Evolutionary conservation across 805 yeast species (phyloP).

Genomic region (Lipomyces kockii): DNA sequence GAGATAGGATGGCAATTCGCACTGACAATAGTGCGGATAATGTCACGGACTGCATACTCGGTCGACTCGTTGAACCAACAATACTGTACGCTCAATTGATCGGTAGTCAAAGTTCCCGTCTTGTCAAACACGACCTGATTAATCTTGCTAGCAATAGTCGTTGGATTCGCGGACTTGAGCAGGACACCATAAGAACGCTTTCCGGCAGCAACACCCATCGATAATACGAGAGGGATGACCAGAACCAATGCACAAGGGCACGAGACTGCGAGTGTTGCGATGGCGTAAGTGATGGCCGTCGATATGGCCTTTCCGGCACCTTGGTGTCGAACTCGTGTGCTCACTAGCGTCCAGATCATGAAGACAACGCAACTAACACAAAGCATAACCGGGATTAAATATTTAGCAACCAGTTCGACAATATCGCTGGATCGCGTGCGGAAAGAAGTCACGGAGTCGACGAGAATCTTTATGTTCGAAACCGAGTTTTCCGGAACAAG

Average conservation of each 20-base stretch:
- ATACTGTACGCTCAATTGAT: constrained; percentile 10
- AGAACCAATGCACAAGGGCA: constrained; percentile 39
- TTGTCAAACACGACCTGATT: constrained; percentile 35
- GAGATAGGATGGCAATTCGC: constrained; percentile 29
- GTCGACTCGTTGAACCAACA: constrained; percentile 15
- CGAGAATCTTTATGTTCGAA: constrained; percentile 69
- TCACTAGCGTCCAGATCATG: constrained; percentile 66
- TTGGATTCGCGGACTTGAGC: constrained; percentile 28
- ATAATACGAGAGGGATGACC: constrained; percentile 34
- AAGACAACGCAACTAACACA: constrained; percentile 59
- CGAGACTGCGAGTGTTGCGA: constrained; percentile 26
- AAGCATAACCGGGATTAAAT: constrained; percentile 72
- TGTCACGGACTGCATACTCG: constrained; percentile 2
- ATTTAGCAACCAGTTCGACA: constrained; percentile 69
- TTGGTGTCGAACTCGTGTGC: constrained; percentile 59
- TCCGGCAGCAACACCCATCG: constrained; percentile 37
- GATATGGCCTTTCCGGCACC: constrained; percentile 9
- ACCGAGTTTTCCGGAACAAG: constrained; percentile 46
- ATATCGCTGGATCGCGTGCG: constrained; percentile 72
- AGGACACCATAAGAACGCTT: constrained; percentile 23
- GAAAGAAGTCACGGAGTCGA: constrained; percentile 66
- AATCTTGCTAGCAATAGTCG: constrained; percentile 15
- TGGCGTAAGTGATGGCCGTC: constrained; percentile 29
- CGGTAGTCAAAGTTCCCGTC: constrained; percentile 36
- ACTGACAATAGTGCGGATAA: constrained; percentile 12